These are phyloP conservation scores for Cladosporium sp. DNA, from an alignment of 2,329 filamentous ascomycete species.

Conservation along the genomic window DNA sequence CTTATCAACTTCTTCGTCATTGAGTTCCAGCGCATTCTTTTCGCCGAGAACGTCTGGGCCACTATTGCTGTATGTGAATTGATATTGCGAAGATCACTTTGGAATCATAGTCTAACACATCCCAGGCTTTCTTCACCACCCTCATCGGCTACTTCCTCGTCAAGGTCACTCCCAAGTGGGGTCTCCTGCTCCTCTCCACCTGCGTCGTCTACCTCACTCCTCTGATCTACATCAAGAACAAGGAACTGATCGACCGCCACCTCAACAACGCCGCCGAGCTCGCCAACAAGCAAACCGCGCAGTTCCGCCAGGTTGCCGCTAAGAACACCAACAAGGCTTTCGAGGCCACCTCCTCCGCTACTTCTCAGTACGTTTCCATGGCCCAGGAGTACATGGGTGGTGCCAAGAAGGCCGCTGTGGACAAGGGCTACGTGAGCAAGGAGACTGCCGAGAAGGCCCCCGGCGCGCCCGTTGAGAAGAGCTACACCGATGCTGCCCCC, in stretches of 20 bases:
- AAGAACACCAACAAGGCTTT: conserved; percentile 55
- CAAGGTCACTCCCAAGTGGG: conserved; percentile 61
- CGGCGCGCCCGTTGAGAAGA: conserved; percentile 16
- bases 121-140: conserved; percentile 53
- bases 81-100: neutral
- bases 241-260: conserved; percentile 57
- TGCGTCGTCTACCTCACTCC: conserved; percentile 53
- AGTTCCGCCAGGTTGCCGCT: conserved; percentile 54
- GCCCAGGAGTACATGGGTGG: conserved; percentile 50
- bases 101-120: conserved; percentile 16
- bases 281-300: conserved; percentile 52
- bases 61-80: conserved; percentile 50
- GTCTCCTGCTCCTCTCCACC: conserved; percentile 52
- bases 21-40: conserved; percentile 60
- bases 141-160: conserved; percentile 59
- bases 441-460: conserved; percentile 25
- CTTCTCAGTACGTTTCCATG: conserved; percentile 55
- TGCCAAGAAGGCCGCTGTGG: conserved; percentile 30
- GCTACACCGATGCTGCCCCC: neutral
- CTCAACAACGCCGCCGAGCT: conserved; percentile 49
- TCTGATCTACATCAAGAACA: conserved; percentile 59
- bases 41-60: conserved; percentile 58
- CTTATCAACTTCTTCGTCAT: conserved; percentile 64
- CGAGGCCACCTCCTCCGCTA: conserved; percentile 52
- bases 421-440: conserved; percentile 31